Percentiles rank a stretch among this genome's conserved stretches.
These are phyloP conservation scores for Tribonema minus DNA, from an alignment of 108 stramenopile species.

Conservation along the genomic window DNA sequence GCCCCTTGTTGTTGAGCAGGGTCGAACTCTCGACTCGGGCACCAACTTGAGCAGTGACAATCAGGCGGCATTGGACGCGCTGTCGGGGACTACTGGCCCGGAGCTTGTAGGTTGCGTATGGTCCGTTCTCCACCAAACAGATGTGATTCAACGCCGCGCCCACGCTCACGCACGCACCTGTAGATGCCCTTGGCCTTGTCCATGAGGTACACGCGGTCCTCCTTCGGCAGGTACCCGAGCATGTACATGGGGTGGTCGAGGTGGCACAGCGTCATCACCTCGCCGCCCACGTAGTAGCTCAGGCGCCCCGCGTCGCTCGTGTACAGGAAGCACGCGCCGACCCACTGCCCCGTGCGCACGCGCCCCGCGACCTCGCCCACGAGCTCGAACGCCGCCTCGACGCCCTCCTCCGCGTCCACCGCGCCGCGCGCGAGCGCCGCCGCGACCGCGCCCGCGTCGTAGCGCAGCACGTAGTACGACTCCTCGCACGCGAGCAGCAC, in stretches of 20 bases:
- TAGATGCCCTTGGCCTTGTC: slow-evolving; percentile 85
- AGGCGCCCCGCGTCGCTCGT: slow-evolving; percentile 76
- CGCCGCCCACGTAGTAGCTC: slow-evolving; percentile 96
- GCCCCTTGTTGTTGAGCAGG: no score
- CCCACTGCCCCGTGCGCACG: slow-evolving; percentile 92
- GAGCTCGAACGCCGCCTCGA: slow-evolving; percentile 91
- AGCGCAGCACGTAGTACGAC: slow-evolving; percentile 79
- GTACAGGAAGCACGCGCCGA: slow-evolving; percentile 98
- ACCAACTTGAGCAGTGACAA: no score
- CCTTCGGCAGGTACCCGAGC: slow-evolving; percentile 94
- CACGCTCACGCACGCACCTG: no score
- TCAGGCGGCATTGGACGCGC: no score
- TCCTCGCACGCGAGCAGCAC: slow-evolving; percentile 84
- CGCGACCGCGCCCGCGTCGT: slow-evolving; percentile 71
- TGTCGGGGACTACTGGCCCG: no score
- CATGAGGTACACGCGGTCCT: slow-evolving; percentile 91
- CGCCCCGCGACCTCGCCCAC: slow-evolving; percentile 70
- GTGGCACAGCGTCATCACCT: slow-evolving; percentile 93
- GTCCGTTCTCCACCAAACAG: no score
- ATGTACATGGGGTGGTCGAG: slow-evolving; percentile 78
- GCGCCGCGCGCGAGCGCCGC: slow-evolving; percentile 66
- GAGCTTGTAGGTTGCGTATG: no score
- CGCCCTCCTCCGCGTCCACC: slow-evolving; percentile 72
- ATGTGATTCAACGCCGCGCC: no score
- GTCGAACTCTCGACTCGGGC: no score